These are phyloP conservation scores for Xylaria longipes DNA, from an alignment of 495 filamentous ascomycete species.

Conservation along the genomic window DNA sequence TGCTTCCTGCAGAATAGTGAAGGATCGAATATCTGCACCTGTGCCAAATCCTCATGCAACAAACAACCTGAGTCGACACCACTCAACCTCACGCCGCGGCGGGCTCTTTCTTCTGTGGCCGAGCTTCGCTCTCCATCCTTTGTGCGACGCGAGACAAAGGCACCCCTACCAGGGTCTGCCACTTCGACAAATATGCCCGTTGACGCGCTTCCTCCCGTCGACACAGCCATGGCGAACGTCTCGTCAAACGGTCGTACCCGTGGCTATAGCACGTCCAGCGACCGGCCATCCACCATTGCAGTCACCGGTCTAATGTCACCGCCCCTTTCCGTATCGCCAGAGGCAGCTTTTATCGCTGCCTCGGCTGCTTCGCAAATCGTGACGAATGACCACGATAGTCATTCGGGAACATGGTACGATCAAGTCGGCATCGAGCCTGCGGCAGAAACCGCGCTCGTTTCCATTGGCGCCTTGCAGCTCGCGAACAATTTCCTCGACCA, in stretches of 20 bases:
- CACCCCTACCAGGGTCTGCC: slow-evolving; percentile 35
- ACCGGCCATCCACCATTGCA: slow-evolving; percentile 56
- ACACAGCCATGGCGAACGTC: slow-evolving; percentile 49
- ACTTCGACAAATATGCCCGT: slow-evolving; percentile 38
- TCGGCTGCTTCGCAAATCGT: slow-evolving; percentile 92
- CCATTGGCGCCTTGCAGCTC: slow-evolving; percentile 74
- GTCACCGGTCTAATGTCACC: slow-evolving; percentile 62
- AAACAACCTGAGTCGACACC: slow-evolving; percentile 14
- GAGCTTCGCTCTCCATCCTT: slow-evolving; percentile 32
- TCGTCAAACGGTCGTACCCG: slow-evolving; percentile 45
- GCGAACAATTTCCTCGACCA: slow-evolving; percentile 96
- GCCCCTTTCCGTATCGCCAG: slow-evolving; percentile 71
- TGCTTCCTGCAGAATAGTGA: slow-evolving; percentile 15
- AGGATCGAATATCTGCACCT: slow-evolving; percentile 24
- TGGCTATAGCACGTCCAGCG: slow-evolving; percentile 62
- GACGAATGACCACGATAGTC: slow-evolving; percentile 81
- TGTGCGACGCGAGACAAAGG: slow-evolving; percentile 31
- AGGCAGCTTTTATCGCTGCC: slow-evolving; percentile 86
- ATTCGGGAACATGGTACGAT: slow-evolving; percentile 68
- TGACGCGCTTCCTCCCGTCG: slow-evolving; percentile 37
- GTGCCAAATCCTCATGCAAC: slow-evolving; percentile 20
- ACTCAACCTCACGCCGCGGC: slow-evolving; percentile 16
- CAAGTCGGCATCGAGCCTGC: slow-evolving; percentile 68
- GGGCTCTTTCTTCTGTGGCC: slow-evolving; percentile 27
- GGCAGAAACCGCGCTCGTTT: slow-evolving; percentile 73